Base-by-base conservation (phyloP, 1,139 yeast species). In the Pichia terricola region DNA sequence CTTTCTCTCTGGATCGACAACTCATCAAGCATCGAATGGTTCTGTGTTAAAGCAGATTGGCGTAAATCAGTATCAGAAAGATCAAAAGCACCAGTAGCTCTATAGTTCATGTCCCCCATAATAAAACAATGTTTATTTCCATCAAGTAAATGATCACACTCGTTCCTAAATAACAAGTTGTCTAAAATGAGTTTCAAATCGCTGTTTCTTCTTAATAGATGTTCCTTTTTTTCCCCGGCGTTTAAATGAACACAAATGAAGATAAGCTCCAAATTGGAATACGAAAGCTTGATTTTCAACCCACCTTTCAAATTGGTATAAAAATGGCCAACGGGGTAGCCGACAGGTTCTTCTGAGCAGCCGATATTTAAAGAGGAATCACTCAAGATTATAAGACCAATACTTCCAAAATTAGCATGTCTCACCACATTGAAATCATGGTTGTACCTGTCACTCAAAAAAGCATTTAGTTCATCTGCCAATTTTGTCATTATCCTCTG, bases 41-140 rank as follows among this genome's bases (percentile, higher is more conserved):
- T 8, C 10, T 30, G 9, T 8, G 32, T 8, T 8, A 8, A 7
- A 30, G 32, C 7, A 8, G 10, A 8, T 30, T 30, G 7, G 22
- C 22, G 22, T 16, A 16, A 16, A 16, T 16, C 22, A 16, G 22
- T 16, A 16, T 30, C 28, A 9, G 22, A 4, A 8, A 41, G 22
- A 4, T 36, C 34, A 37, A 40, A 41, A n/a, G 38, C 44, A 32
- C 47, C 45, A 1, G 69, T 62, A 3, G 79, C 73, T 42, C 96
- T 69, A 61, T 83, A 88, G 60, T 88, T 88, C 54, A 88, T 66
- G 60, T 88, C 96, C 0, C 96, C 96, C 70, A 85, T 64, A 46
- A 87, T 63, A 54, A 87, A 82, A 9, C 80, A 63, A 57, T 84
- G 95, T 5, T 71, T 56, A 0, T 64, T 58, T 1, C 22, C 22